Conservation (phyloP, 371 early-diverging fungal genomes). For the Batkoa obscura region DNA sequence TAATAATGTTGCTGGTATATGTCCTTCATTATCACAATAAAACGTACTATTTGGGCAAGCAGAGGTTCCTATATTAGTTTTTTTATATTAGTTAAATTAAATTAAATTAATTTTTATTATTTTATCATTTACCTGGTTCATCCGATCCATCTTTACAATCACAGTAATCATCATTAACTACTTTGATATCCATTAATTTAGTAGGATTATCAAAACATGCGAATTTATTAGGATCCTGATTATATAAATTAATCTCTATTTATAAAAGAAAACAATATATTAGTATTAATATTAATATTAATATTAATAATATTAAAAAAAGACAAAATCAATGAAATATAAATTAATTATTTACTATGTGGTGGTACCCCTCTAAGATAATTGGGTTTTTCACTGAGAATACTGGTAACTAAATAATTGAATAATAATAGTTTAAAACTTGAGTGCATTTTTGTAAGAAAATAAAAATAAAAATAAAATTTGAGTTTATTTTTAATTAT, state of each 20-base stretch:
- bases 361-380: too few relatives aligned
- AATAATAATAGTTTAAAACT: too few relatives aligned
- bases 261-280: neutral
- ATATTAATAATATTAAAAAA: too few relatives aligned
- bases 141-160: slow-evolving; percentile 90
- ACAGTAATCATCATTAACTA: slow-evolving; percentile 90
- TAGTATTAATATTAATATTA: too few relatives aligned
- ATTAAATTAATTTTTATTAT: neutral
- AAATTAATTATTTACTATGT: too few relatives aligned
- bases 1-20: slow-evolving; percentile 41
- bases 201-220: slow-evolving; percentile 29
- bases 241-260: neutral
- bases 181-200: slow-evolving; percentile 32
- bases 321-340: too few relatives aligned
- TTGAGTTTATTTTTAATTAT: too few relatives aligned
- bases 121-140: slow-evolving; percentile 53
- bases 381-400: too few relatives aligned
- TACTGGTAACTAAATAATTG: too few relatives aligned
- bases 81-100: neutral
- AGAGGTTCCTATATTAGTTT: slow-evolving; percentile 42
- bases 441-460: too few relatives aligned
- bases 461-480: too few relatives aligned
- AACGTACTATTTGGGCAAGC: slow-evolving; percentile 67
- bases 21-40: slow-evolving; percentile 65
- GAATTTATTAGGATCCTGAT: slow-evolving; percentile 3